A percentile compares a stretch with the other conserved stretches of the same genome.
Conservation (phyloP, 768 basidiomycete genomes). For the Leucosporidium yakuticum region DNA sequence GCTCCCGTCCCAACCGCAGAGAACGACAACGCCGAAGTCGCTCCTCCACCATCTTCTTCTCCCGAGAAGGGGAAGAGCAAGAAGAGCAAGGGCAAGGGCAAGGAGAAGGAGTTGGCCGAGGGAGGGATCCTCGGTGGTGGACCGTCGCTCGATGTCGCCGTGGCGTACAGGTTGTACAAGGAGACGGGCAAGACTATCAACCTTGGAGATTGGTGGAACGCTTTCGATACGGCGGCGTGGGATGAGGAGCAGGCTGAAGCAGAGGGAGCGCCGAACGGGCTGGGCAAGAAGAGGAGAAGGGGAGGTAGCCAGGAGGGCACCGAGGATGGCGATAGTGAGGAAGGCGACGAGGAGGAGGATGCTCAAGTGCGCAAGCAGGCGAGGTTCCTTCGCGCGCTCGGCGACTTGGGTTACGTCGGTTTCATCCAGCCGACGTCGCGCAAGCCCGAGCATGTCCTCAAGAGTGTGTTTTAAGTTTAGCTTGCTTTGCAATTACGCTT, state of each 20-base stretch:
- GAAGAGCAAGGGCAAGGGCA: neutral
- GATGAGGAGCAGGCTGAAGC: slow-evolving; percentile 14
- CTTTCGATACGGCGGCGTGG: slow-evolving; percentile 24
- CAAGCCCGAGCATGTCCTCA: slow-evolving; percentile 36
- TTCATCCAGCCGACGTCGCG: slow-evolving; percentile 35
- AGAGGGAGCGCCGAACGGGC: neutral
- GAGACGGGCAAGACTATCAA: slow-evolving; percentile 36
- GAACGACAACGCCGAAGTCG: neutral
- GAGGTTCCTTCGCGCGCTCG: slow-evolving; percentile 34
- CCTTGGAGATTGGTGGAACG: slow-evolving; percentile 36
- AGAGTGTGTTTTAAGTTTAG: slow-evolving; percentile 33
- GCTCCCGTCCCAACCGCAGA: neutral
- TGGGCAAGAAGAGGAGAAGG: neutral
- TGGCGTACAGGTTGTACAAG: slow-evolving; percentile 28
- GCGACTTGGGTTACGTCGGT: slow-evolving; percentile 34
- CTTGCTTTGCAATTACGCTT: neutral
- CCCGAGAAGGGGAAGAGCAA: neutral
- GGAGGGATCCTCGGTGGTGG: neutral
- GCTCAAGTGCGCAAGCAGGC: slow-evolving; percentile 33
- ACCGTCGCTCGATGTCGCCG: slow-evolving; percentile 16
- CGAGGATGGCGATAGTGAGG: slow-evolving; percentile 9
- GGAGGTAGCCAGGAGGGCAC: neutral
- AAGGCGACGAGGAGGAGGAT: slow-evolving; percentile 15
- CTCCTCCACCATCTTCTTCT: neutral
- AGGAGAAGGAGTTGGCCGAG: neutral